Percentiles rank a stretch among this genome's conserved stretches.
These are phyloP conservation scores for Saccharomyces hybrid DNA, from an alignment of 1,139 yeast species.

Conservation along the genomic window DNA sequence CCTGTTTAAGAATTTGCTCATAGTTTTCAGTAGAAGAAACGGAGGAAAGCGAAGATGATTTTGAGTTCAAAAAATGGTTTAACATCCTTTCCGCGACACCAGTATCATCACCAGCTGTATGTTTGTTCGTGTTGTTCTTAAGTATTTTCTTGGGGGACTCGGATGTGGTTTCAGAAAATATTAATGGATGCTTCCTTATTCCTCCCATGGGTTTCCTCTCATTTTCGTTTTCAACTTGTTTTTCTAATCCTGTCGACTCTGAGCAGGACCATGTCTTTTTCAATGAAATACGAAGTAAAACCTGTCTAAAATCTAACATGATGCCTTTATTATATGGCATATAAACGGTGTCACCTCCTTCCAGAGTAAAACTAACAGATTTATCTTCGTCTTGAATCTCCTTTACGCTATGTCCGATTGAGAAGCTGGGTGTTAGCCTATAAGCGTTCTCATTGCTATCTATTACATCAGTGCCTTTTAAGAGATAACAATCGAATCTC, in stretches of 20 bases:
- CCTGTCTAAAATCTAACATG: conserved; percentile 47
- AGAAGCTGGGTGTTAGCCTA: not conserved
- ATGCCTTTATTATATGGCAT: conserved; percentile 51
- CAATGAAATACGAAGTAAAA: conserved; percentile 9
- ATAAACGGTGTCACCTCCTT: conserved; percentile 46
- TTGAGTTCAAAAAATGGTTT: not conserved
- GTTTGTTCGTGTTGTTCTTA: not conserved
- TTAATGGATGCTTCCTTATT: not conserved
- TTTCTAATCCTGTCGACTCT: not conserved
- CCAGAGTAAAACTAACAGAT: conserved; percentile 44
- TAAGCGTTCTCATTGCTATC: conserved; percentile 9
- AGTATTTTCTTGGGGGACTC: not conserved
- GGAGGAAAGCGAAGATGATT: not conserved
- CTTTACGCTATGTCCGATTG: not conserved
- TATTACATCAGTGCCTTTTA: conserved; percentile 1
- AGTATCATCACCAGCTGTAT: not conserved
- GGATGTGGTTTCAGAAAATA: not conserved
- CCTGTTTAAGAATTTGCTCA: not conserved
- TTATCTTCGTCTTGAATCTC: conserved; percentile 11
- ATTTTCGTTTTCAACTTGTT: not conserved
- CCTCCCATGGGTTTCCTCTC: not conserved
- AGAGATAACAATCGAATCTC: conserved; percentile 19
- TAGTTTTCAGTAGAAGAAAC: not conserved
- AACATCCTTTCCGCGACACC: not conserved
- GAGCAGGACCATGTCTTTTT: not conserved